phyloP scores from a whole-genome alignment of 345 rosid species.

The Pugionium dolabratum region DNA sequence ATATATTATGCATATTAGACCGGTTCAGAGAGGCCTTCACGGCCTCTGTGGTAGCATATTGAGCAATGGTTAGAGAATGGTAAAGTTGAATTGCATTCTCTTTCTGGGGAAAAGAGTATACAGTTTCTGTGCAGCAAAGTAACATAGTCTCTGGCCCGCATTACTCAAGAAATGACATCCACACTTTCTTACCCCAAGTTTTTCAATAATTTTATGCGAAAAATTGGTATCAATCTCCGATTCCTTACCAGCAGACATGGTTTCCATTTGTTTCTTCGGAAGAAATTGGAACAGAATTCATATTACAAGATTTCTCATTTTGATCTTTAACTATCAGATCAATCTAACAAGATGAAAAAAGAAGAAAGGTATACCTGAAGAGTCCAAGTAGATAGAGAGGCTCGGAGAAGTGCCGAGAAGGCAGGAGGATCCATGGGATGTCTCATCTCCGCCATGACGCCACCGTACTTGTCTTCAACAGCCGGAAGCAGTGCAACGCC shows the following conservation, averaged over 20 bases:
- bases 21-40: background rate
- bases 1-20: background rate
- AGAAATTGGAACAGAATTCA: background rate
- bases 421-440: constrained; percentile 55
- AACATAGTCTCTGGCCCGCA: constrained; percentile 23
- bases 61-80: constrained; percentile 3
- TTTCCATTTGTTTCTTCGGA: background rate
- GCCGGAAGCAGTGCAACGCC: constrained; percentile 44
- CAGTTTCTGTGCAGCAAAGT: constrained; percentile 12
- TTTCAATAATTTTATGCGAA: constrained; percentile 21
- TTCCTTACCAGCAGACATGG: background rate
- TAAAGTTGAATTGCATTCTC: constrained; percentile 5
- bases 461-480: constrained; percentile 68
- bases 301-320: background rate
- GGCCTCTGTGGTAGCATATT: too few species aligned
- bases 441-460: constrained; percentile 63
- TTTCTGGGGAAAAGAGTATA: background rate
- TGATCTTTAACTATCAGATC: background rate
- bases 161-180: constrained; percentile 16
- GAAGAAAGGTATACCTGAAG: constrained; percentile 52
- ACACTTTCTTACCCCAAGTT: background rate
- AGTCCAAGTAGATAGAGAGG: constrained; percentile 65
- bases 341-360: background rate
- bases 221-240: background rate
- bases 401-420: constrained; percentile 59